Base-by-base conservation (phyloP, 805 yeast genomes). In the Yarrowia bubula region DNA sequence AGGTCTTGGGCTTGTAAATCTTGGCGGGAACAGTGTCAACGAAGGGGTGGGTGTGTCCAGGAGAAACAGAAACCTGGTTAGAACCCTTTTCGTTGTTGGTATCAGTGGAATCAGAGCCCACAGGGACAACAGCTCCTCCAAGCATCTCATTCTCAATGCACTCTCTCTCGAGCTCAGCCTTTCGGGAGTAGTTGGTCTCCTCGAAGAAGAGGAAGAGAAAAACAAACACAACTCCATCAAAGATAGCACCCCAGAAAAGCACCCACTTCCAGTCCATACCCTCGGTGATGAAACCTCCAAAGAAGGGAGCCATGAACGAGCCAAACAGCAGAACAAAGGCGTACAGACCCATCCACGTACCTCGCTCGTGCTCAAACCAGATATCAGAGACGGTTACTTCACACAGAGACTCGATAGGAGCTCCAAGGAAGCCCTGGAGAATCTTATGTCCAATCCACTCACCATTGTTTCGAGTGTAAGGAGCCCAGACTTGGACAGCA, bases 391-490 rank as follows among this genome's bases (percentile, higher is more conserved):
- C 70, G 81, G 80, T 51, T 85, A 87, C 70, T 83, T 81, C 77
- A 81, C 92, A 67, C 72, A 91, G 86, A 6, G 90, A 85, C 73
- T 89, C 96, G 46, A 88, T 81, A n/a, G 88, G 86, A 17, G 93
- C 93, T 15, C 86, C 89, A 71, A 88, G 86, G 55, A 87, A 72
- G 71, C 81, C 81, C 48, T 78, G 78, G 18, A 80, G 67, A 46
- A 79, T 73, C 65, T 79, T 75, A 38, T 76, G 72, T 10, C 77
- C 81, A 50, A 76, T 74, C 79, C 79, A 77, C 55, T 75, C 75
- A 41, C 77, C 76, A 61, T 75, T 73, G 39, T 75, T 66, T n/a
- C 71, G 70, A 44, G 79, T 71, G 61, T 72, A 77, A 6, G 82
- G 81, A 14, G 77, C 75, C 83, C 83, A 80, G 14, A 79, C 73